These are phyloP conservation scores for Kodamaea suecica DNA, from an alignment of 1,139 yeast species.

Conservation along the genomic window DNA sequence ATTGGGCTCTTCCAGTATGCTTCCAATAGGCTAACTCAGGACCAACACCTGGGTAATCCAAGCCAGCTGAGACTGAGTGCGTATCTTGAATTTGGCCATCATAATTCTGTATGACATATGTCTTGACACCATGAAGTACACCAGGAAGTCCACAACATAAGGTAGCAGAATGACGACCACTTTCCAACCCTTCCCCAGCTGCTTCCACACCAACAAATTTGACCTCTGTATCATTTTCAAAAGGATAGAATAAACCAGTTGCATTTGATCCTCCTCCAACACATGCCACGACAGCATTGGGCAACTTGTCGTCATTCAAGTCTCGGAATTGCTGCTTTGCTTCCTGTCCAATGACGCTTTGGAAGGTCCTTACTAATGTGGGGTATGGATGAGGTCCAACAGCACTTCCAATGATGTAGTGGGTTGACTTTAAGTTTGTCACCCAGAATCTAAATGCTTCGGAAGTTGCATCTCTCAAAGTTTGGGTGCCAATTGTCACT, in stretches of 20 bases:
- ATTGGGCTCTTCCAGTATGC: conserved; percentile 85
- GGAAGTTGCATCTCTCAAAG: conserved; percentile 95
- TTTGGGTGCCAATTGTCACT: conserved; percentile 91
- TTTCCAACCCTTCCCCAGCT: conserved; percentile 95
- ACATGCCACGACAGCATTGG: conserved; percentile 94
- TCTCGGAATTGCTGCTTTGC: conserved; percentile 85
- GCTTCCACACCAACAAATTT: conserved; percentile 94
- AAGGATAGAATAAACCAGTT: conserved; percentile 93
- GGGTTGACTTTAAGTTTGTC: conserved; percentile 77
- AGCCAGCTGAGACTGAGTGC: conserved; percentile 96
- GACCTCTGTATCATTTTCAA: conserved; percentile 75
- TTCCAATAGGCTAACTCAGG: conserved; percentile 98
- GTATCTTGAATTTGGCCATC: conserved; percentile 98
- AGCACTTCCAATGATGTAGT: conserved; percentile 95
- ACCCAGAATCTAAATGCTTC: conserved; percentile 98
- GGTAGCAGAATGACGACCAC: conserved; percentile 88
- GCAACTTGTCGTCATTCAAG: conserved; percentile 75
- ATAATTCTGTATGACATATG: conserved; percentile 81
- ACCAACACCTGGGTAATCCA: conserved; percentile 99
- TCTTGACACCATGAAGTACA: conserved; percentile 96
- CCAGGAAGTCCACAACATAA: conserved; percentile 91
- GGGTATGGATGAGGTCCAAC: conserved; percentile 99
- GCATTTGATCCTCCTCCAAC: conserved; percentile 99
- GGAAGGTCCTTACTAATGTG: conserved; percentile 95
- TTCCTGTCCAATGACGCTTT: conserved; percentile 92